These are phyloP conservation scores for Quercus alba DNA, from an alignment of 306 rosid species.

Conservation along the genomic window DNA sequence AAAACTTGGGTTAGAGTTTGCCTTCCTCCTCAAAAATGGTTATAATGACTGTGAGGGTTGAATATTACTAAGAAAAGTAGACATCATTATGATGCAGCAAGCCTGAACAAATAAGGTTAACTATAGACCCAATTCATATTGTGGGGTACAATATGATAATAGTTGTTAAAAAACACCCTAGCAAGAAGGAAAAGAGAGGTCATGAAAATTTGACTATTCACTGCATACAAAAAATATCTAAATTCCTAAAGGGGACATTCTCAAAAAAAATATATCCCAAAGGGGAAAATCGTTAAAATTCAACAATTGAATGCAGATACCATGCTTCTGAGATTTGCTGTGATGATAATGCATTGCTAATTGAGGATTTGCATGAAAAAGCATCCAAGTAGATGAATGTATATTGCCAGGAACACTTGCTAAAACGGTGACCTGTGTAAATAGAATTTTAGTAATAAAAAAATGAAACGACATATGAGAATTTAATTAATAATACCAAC, in stretches of 20 bases:
- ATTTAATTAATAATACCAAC: conserved; percentile 41
- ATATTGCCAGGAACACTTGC: conserved; percentile 51
- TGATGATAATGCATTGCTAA: too few species aligned
- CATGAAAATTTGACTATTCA: conserved; percentile 23
- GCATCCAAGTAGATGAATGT: conserved; percentile 59
- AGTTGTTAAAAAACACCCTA: background rate
- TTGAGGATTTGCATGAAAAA: background rate
- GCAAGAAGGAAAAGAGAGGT: background rate
- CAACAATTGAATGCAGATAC: conserved; percentile 35
- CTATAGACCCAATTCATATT: conserved; percentile 38
- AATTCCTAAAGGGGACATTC: conserved; percentile 19
- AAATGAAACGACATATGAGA: background rate
- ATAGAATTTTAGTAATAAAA: too few species aligned
- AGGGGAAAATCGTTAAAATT: background rate
- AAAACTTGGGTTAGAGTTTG: background rate
- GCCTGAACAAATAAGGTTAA: conserved; percentile 51
- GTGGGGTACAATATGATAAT: background rate
- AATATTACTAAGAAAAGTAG: conserved; percentile 63
- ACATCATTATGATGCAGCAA: conserved; percentile 64
- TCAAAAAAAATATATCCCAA: too few species aligned
- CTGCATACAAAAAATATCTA: conserved; percentile 58
- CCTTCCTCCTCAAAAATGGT: conserved; percentile 5
- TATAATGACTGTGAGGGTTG: conserved; percentile 64
- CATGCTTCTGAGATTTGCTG: too few species aligned
- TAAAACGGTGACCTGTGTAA: conserved; percentile 51